Base-by-base conservation (phyloP, 306 rosid species). In the Prunus fruticosa region DNA sequence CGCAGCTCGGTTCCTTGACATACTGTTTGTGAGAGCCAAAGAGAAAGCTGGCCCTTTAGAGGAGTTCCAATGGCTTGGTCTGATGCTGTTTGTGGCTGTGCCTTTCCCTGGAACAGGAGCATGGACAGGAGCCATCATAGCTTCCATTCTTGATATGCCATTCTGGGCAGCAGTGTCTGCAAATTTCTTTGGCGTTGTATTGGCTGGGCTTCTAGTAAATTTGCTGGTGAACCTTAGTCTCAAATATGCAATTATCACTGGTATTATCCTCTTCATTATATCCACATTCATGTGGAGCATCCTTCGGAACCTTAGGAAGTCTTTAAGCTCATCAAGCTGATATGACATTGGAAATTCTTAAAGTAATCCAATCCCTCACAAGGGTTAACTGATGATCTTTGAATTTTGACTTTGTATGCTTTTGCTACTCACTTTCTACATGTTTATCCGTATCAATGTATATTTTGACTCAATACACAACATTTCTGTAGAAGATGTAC, bases 271-370 rank as follows among this genome's bases (percentile, higher is more conserved):
- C 79, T 92, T 94, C 88, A 74, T 89, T 72, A 76, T 90, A 54
- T 94, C 98, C 25, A 88, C 97, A 50, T 89, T 92, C 89, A 92
- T 90, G 98, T 94, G 97, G 96, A 86, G 83, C 97, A 23, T 23
- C 23, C 23, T 94, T 79, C 81, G 95, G 67, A 82, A 79, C 64
- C 58, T 94, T 51, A 86, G 64, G 68, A 85, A 77, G 78, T 72
- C 87, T 62, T 75, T 86, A 32, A 73, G 73, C 34, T 73, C 90
- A 32, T 85, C 87, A 72, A 81, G 51, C 76, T 87, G 84, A 82
- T 20, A 56, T 25, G 13, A 53, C 10, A 62, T 15, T 69, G 7
- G 23, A 15, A 3, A 23, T 67, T 25, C 30, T 28, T n/a, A n/a
- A n/a, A 28, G 32, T 30, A 30, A 30, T 30, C 32, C 32, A 30